Base-by-base conservation (phyloP, 306 rosid genomes). In the Arachis hypogaea region DNA sequence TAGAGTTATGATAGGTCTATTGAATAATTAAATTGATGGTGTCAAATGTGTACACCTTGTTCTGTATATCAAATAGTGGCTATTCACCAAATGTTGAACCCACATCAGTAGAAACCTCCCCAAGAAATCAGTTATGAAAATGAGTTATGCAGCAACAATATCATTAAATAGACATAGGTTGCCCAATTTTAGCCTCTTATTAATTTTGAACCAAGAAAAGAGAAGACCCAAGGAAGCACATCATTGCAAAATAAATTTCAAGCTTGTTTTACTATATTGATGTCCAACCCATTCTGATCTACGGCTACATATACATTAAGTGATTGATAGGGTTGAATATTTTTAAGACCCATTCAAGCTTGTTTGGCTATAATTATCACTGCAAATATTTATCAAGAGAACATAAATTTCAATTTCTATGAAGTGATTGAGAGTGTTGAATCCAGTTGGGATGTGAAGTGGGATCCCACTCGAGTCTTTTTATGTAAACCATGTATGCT, bases 181-280 rank as follows among this genome's bases (percentile, higher is more conserved):
- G 56, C 62, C 51, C 16, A 61, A 50, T 4, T 49, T 22, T 60
- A 68, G 43, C 43, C 66, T 59, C 10, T 10, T 30, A 10, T 60
- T 60, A 59, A 71, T 47, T 69, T 66, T 66, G 59, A 59, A 45
- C 51, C 67, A 66, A 59, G 69, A 36, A 51, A 60, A 50, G 36
- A 50, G 67, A 76, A 18, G 61, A 22, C 29, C 54, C 14, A 50
- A 67, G 43, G 29, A 33, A 67, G 44, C 54, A 76, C 18, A 59
- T 38, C 62, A 28, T 16, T 29, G 79, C 8, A 5, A 66, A 54
- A 63, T 11, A 33, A 55, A 47, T 42, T 43, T 54, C 7, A 57
- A 45, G 68, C 60, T 58, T n/a, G 11, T 30, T 30, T 18, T 59
- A 68, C 59, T 47, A 59, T 47, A 46, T 47, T 47, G 55, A 59